Evolutionary conservation across 1,284 basidiomycete genomes (phyloP).

Genomic region (Austroboletus niveus): DNA sequence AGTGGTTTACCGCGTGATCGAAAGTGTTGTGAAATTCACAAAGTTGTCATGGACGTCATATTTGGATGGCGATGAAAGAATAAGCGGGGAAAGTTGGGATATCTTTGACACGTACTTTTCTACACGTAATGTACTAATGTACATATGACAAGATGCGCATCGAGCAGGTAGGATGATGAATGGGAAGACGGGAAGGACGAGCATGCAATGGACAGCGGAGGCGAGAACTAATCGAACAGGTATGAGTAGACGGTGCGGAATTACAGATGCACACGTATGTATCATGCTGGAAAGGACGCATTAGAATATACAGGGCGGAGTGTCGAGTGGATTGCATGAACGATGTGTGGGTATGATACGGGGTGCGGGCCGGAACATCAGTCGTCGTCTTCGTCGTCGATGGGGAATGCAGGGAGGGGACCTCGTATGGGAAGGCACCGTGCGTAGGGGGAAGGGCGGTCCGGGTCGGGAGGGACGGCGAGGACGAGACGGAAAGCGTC

Average conservation of each 20-base stretch:
- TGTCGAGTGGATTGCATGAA: not conserved
- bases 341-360: conserved; percentile 16
- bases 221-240: conserved; percentile 3
- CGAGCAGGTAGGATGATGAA: not conserved
- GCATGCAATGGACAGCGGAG: conserved; percentile 3
- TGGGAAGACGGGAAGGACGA: not conserved
- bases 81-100: too few species aligned
- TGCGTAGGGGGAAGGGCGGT: conserved; percentile 13
- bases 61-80: too few species aligned
- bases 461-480: conserved; percentile 44
- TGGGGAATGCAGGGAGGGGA: conserved; percentile 31
- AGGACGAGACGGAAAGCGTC: conserved; percentile 80
- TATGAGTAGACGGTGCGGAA: conserved; percentile 7
- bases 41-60: too few species aligned
- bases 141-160: too few species aligned
- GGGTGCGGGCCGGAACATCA: conserved; percentile 7
- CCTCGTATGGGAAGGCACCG: conserved; percentile 14
- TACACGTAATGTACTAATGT: too few species aligned
- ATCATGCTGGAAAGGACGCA: conserved; percentile 2
- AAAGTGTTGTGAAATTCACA: not conserved
- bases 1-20: not conserved
- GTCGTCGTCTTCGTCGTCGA: conserved; percentile 49
- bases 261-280: conserved; percentile 14
- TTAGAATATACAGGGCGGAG: conserved; percentile 12
- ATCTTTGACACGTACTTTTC: too few species aligned